Evolutionary conservation across 371 early-diverging fungal species (phyloP).

Genomic region (Batkoa obscura): DNA sequence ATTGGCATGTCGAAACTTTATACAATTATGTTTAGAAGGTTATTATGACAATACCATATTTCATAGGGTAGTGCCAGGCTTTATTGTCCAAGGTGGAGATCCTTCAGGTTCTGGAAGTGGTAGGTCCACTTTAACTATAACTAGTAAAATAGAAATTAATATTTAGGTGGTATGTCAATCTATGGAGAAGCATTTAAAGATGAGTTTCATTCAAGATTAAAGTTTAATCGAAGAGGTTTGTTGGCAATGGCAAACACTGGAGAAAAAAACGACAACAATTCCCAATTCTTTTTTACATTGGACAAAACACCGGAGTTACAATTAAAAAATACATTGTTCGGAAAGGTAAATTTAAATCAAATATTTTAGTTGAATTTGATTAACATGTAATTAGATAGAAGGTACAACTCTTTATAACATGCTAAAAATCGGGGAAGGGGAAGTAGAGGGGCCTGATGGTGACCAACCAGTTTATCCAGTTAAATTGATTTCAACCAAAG

Average conservation of each 20-base stretch:
- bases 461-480: constrained; percentile 72
- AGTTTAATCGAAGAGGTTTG: constrained; percentile 71
- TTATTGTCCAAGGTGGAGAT: constrained; percentile 96
- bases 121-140: no score
- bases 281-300: constrained; percentile 90
- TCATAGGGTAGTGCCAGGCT: constrained; percentile 69
- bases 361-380: not conserved
- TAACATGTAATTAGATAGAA: constrained; percentile 59
- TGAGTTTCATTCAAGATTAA: constrained; percentile 79
- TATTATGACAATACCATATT: constrained; percentile 72
- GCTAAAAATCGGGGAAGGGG: constrained; percentile 65
- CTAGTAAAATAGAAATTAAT: no score
- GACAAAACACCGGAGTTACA: constrained; percentile 69
- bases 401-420: constrained; percentile 84
- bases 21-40: constrained; percentile 70
- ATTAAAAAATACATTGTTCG: constrained; percentile 78
- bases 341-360: constrained; percentile 30
- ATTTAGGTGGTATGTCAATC: constrained; percentile 81
- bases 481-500: constrained; percentile 35
- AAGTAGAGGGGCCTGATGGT: constrained; percentile 48
- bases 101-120: constrained; percentile 71
- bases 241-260: constrained; percentile 84
- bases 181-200: constrained; percentile 70
- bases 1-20: constrained; percentile 76
- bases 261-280: constrained; percentile 48